Evolutionary conservation across 257 asterid genomes (phyloP).

Genomic region (Ophiorrhiza pumila): DNA sequence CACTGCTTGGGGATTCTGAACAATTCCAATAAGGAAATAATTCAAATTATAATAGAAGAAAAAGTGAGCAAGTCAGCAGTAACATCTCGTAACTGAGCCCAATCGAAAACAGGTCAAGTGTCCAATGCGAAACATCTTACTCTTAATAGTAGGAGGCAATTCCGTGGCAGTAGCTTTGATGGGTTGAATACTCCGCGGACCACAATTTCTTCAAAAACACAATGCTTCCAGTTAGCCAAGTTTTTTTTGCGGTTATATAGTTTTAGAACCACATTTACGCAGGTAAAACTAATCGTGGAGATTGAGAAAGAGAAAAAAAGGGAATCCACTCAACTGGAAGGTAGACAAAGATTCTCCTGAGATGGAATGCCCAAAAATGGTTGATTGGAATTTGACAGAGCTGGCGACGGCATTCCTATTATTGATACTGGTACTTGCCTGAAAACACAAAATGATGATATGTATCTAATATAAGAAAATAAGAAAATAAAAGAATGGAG

Average conservation of each 20-base stretch:
- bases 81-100: constrained; percentile 5
- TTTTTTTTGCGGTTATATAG: not conserved
- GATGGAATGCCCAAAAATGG: constrained; percentile 46
- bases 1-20: constrained; percentile 59
- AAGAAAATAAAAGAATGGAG: too few species aligned
- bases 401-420: constrained; percentile 29
- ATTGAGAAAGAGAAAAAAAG: not conserved
- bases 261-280: constrained; percentile 3
- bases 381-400: constrained; percentile 57
- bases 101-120: constrained; percentile 1
- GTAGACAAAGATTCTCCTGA: constrained; percentile 35
- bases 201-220: constrained; percentile 36
- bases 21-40: constrained; percentile 4
- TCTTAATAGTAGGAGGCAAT: constrained; percentile 63
- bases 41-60: not conserved
- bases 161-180: constrained; percentile 77
- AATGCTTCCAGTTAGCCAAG: not conserved
- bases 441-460: not conserved
- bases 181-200: constrained; percentile 39
- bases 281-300: too few species aligned
- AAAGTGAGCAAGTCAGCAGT: constrained; percentile 21
- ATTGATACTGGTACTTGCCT: constrained; percentile 41
- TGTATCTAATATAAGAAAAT: too few species aligned
- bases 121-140: constrained; percentile 32
- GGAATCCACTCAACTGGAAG: constrained; percentile 52